Evolutionary conservation across 83 land plant species (phyloP).

Genomic region (Thuja plicata): DNA sequence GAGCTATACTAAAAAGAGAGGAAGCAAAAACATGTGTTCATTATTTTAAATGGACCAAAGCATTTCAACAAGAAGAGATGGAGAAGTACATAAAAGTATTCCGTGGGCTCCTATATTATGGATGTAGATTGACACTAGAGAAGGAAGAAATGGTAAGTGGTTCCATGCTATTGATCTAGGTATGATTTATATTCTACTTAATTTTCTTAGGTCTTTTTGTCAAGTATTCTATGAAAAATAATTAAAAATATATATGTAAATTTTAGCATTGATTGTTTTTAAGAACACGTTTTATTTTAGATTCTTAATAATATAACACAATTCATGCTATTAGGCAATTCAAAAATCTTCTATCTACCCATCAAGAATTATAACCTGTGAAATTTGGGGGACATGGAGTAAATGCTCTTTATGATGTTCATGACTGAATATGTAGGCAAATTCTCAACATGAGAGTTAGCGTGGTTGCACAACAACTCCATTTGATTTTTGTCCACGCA

Average conservation of each 20-base stretch:
- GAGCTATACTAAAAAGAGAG: slow-evolving; percentile 70
- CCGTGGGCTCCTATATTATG: slow-evolving; percentile 77
- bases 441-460: slow-evolving; percentile 83
- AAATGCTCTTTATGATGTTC: slow-evolving; percentile 46
- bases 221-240: no score
- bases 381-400: slow-evolving; percentile 96
- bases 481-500: slow-evolving; percentile 79
- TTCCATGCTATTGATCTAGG: neutral
- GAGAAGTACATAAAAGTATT: slow-evolving; percentile 89
- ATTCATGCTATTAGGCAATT: slow-evolving; percentile 54
- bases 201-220: neutral
- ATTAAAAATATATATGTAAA: neutral
- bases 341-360: slow-evolving; percentile 85
- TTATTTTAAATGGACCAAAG: slow-evolving; percentile 72
- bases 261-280: neutral
- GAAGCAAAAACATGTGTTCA: slow-evolving; percentile 79
- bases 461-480: slow-evolving; percentile 92
- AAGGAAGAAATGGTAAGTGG: slow-evolving; percentile 82
- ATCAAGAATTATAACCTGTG: slow-evolving; percentile 69
- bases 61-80: slow-evolving; percentile 68
- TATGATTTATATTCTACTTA: neutral
- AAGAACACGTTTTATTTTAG: neutral
- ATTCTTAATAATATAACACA: neutral
- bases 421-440: slow-evolving; percentile 74
- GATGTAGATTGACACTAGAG: slow-evolving; percentile 80